These are phyloP conservation scores for Schizosaccharomyces lindneri DNA, from an alignment of 805 yeast species.

Conservation along the genomic window DNA sequence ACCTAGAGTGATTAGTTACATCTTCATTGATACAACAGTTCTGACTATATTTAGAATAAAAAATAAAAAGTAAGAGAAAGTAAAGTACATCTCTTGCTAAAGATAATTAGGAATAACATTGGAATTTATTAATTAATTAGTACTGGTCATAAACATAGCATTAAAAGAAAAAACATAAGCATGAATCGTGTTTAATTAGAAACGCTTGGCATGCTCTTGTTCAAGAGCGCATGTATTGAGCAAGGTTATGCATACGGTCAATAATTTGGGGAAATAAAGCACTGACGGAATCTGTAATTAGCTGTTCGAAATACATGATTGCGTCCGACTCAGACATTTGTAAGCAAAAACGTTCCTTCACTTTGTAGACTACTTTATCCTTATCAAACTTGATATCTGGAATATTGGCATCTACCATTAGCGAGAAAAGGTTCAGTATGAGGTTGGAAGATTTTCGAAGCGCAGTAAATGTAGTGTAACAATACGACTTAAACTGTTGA, in stretches of 20 bases:
- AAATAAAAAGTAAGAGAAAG: too few relatives aligned
- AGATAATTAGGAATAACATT: too few relatives aligned
- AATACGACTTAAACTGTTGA: slow-evolving; percentile 66
- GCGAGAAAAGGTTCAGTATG: slow-evolving; percentile 69
- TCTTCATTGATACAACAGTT: too few relatives aligned
- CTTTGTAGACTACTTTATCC: slow-evolving; percentile 64
- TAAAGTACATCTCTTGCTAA: too few relatives aligned
- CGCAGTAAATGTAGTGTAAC: slow-evolving; percentile 83
- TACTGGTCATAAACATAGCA: too few relatives aligned
- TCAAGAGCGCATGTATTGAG: slow-evolving; percentile 91
- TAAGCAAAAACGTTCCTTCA: slow-evolving; percentile 77
- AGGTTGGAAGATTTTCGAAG: slow-evolving; percentile 71
- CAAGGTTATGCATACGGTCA: slow-evolving; percentile 79
- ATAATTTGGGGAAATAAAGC: slow-evolving; percentile 88
- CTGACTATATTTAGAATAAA: too few relatives aligned
- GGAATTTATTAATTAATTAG: too few relatives aligned
- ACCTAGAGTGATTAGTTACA: too few relatives aligned
- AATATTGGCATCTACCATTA: slow-evolving; percentile 80
- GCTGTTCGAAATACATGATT: slow-evolving; percentile 72
- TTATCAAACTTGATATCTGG: slow-evolving; percentile 77
- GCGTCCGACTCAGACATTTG: slow-evolving; percentile 94
- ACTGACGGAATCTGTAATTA: slow-evolving; percentile 81
- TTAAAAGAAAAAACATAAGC: too few relatives aligned
- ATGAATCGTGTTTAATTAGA: too few relatives aligned
- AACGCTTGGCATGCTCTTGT: not conserved